phyloP scores from a whole-genome alignment of 371 early-diverging fungal genomes.

The Mortierella sp. region DNA sequence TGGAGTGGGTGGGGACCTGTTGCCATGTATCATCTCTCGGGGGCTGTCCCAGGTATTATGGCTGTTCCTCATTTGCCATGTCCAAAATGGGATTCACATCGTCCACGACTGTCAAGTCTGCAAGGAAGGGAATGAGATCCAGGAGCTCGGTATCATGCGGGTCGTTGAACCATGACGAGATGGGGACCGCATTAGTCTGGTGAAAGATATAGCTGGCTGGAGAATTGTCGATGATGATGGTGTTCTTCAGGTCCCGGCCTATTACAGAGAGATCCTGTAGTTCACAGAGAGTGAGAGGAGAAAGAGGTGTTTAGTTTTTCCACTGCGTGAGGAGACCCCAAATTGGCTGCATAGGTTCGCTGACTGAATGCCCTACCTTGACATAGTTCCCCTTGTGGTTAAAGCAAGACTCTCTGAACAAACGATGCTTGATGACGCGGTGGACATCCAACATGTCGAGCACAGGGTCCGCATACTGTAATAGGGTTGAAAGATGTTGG shows the following conservation, averaged over 20 bases:
- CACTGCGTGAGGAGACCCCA: no score
- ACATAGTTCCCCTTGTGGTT: constrained; percentile 96
- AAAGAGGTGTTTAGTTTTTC: no score
- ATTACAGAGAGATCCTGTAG: constrained; percentile 83
- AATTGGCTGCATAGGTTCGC: neutral
- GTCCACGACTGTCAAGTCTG: constrained; percentile 87
- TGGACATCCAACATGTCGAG: constrained; percentile 91
- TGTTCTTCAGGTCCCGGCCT: constrained; percentile 85
- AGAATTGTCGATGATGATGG: constrained; percentile 91
- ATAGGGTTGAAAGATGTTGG: constrained; percentile 20
- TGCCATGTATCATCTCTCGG: neutral
- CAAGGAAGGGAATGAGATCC: constrained; percentile 93
- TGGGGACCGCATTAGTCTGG: constrained; percentile 94
- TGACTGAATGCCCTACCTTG: constrained; percentile 68
- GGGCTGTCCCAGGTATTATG: constrained; percentile 36
- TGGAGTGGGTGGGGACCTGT: constrained; percentile 2
- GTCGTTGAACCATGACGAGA: constrained; percentile 97
- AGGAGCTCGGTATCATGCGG: constrained; percentile 93
- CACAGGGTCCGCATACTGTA: constrained; percentile 96
- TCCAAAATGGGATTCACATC: constrained; percentile 90
- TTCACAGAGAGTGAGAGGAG: no score
- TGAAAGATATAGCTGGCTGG: constrained; percentile 96
- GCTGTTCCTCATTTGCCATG: constrained; percentile 51
- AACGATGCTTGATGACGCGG: constrained; percentile 86
- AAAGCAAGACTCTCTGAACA: constrained; percentile 97